Evolutionary conservation across 1,284 basidiomycete species (phyloP).

Genomic region (Apiotrichum sp.): DNA sequence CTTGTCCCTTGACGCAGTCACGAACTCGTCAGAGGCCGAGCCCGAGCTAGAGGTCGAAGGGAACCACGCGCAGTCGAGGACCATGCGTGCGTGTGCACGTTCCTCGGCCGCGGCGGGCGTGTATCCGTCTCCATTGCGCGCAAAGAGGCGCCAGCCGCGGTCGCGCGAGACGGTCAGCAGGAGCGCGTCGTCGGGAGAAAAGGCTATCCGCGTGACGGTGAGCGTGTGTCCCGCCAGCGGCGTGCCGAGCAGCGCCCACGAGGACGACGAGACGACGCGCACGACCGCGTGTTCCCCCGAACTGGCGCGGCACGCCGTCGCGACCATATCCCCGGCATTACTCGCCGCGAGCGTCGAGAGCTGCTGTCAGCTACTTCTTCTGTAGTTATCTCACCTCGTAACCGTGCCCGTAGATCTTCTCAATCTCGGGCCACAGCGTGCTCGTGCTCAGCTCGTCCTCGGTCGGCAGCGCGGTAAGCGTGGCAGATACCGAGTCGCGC

Average conservation of each 20-base stretch:
- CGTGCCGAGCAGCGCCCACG: slow-evolving; percentile 59
- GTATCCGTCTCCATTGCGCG: slow-evolving; percentile 51
- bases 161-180: slow-evolving; percentile 85
- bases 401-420: slow-evolving; percentile 96
- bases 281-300: slow-evolving; percentile 82
- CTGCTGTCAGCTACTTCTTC: slow-evolving; percentile 47
- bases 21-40: slow-evolving; percentile 55
- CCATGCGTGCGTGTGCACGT: slow-evolving; percentile 84
- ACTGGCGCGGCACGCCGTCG: slow-evolving; percentile 85
- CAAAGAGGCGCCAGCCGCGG: slow-evolving; percentile 84
- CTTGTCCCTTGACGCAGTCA: slow-evolving; percentile 91
- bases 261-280: slow-evolving; percentile 68
- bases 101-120: slow-evolving; percentile 58
- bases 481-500: slow-evolving; percentile 42
- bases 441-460: slow-evolving; percentile 63
- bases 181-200: slow-evolving; percentile 72
- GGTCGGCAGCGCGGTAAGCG: slow-evolving; percentile 48
- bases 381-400: slow-evolving; percentile 63
- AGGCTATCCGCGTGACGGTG: slow-evolving; percentile 83
- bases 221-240: slow-evolving; percentile 63
- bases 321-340: slow-evolving; percentile 63
- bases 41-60: slow-evolving; percentile 35
- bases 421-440: slow-evolving; percentile 94
- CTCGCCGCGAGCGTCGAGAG: slow-evolving; percentile 72
- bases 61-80: slow-evolving; percentile 91